Conservation (phyloP, 495 filamentous ascomycete species). For the Penicillium simplicissimum region DNA sequence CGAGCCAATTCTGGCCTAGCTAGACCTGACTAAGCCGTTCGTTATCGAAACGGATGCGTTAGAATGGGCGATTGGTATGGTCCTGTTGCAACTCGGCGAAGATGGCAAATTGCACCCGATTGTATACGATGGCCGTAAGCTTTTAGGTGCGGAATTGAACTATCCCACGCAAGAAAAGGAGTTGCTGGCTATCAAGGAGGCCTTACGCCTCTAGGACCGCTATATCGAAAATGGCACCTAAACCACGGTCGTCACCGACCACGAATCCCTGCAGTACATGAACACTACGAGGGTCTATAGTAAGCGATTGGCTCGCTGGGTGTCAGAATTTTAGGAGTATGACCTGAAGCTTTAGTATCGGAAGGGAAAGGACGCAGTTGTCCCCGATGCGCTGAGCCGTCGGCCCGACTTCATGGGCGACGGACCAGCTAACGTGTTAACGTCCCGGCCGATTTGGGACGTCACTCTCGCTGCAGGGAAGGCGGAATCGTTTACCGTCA, state of each 20-base stretch:
- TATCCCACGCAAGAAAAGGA: conserved; percentile 1
- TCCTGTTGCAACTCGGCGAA: no score
- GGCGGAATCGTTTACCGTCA: background rate
- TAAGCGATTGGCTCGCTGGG: no score
- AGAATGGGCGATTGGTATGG: no score
- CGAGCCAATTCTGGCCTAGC: no score
- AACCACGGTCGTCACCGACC: no score
- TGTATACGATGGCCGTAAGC: background rate
- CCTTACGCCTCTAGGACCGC: background rate
- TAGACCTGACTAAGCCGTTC: no score
- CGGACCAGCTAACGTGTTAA: background rate
- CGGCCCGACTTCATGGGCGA: background rate
- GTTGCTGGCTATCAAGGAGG: background rate
- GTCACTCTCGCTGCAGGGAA: background rate
- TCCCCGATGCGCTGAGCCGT: background rate
- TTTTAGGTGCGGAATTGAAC: background rate
- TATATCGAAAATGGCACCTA: no score
- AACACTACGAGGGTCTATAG: no score
- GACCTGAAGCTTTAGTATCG: conserved; percentile 2
- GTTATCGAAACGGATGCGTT: no score
- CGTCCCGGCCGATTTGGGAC: background rate
- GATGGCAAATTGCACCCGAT: background rate
- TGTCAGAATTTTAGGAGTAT: no score
- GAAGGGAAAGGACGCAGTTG: background rate
- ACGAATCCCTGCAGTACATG: no score